Base-by-base conservation (phyloP, 768 basidiomycete genomes). In the Suillus paluster region DNA sequence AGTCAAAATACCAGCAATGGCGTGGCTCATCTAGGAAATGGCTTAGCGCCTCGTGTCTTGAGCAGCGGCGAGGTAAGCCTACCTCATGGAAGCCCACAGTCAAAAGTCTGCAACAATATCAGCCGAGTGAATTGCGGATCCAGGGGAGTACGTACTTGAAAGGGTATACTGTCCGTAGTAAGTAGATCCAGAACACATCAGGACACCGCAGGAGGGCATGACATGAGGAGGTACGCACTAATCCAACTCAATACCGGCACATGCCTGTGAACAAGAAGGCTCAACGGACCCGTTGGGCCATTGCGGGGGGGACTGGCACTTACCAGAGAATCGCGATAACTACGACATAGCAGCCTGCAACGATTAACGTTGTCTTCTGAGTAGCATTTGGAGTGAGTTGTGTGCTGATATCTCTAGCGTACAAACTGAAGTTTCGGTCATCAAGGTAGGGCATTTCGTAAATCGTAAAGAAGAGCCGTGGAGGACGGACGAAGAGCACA, bases 11-110 rank as follows among this genome's bases (percentile, higher is more conserved):
- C 93, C 93, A 49, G 86, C 78, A 59, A 94, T 66, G 6, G 93
- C 93, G 73, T 95, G 93, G 81, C 90, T 92, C 90, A 94, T 91
- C 91, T 93, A 48, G 7, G 53, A 54, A 55, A 61, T 59, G 57
- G 33, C 57, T 17, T 8, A 7, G 58, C 21, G 52, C 42, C 38
- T 58, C 21, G 19, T 27, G 41, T 49, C 39, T 45, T 45, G 57
- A 48, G 12, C 39, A 62, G 53, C 12, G 34, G 25, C 42, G 45
- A 57, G 15, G 27, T 21, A n/a, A 19, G 34, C 67, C 63, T 66
- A 90, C 92, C 80, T 95, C 93, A 75, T 95, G 93, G 71, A 95
- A 94, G 53, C 93, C 93, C 52, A 95, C 93, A 1, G 93, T 94
- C 56, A 94, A 82, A 58, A 94, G 73, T 68, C 92, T 92, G 66